These are phyloP conservation scores for Grosmannia penicillata DNA, from an alignment of 2,329 filamentous ascomycete genomes.

Conservation along the genomic window DNA sequence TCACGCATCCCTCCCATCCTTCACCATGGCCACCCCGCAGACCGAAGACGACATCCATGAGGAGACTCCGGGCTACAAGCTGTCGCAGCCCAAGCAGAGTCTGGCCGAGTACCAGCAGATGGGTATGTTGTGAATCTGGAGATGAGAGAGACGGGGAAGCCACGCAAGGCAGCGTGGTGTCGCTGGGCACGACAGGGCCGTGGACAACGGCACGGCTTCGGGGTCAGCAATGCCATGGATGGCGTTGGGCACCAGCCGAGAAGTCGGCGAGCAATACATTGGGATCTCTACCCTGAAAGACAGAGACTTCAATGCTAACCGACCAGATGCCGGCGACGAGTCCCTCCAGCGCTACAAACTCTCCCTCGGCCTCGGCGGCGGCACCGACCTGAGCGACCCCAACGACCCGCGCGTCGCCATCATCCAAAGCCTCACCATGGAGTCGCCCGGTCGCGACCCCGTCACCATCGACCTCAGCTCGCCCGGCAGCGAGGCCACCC, in stretches of 20 bases:
- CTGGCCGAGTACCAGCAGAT: constrained; percentile 88
- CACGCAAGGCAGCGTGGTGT: too few relatives aligned
- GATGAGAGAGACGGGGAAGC: too few relatives aligned
- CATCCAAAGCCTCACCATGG: constrained; percentile 80
- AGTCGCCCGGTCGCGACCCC: constrained; percentile 66
- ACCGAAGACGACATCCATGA: constrained; percentile 67
- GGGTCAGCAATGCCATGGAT: constrained; percentile 4
- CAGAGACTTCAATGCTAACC: too few relatives aligned
- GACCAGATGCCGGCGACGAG: constrained; percentile 59
- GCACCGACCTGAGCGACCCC: constrained; percentile 57
- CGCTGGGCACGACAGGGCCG: too few relatives aligned
- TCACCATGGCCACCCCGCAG: constrained; percentile 50
- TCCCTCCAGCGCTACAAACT: constrained; percentile 96
- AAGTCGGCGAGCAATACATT: too few relatives aligned
- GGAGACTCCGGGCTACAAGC: constrained; percentile 91
- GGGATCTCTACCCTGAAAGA: too few relatives aligned
- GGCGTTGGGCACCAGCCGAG: not conserved
- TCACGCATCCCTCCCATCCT: constrained; percentile 4
- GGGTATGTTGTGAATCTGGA: constrained; percentile 49
- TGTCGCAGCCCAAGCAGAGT: constrained; percentile 92
- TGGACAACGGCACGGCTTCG: too few relatives aligned
- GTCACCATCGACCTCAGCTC: constrained; percentile 78
- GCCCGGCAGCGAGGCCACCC: constrained; percentile 55
- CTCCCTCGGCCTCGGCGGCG: constrained; percentile 73
- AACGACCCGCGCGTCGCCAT: constrained; percentile 83